Evolutionary conservation across 345 rosid genomes (phyloP).

Genomic region (Geranium brycei): DNA sequence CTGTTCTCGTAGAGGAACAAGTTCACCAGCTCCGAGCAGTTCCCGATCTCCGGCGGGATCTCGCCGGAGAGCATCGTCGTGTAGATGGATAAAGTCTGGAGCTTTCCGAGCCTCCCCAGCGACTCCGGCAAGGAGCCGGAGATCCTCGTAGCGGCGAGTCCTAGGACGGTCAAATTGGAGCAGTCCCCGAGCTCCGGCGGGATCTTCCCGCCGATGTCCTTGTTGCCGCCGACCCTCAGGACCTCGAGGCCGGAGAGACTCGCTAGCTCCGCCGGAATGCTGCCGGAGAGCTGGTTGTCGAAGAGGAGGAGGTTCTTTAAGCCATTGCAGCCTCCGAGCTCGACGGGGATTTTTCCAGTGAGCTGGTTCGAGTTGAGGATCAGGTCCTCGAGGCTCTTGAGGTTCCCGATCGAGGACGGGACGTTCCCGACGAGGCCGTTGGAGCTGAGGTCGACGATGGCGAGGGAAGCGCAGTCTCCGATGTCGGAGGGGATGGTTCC

Average conservation of each 20-base stretch:
- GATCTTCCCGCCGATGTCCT: constrained; percentile 71
- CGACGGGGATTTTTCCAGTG: constrained; percentile 67
- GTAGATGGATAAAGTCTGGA: constrained; percentile 73
- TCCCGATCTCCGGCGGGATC: constrained; percentile 66
- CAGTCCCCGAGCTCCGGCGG: constrained; percentile 88
- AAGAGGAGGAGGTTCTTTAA: constrained; percentile 53
- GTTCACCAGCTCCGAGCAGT: constrained; percentile 77
- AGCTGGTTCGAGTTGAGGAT: constrained; percentile 60
- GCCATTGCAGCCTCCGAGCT: constrained; percentile 45
- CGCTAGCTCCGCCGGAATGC: constrained; percentile 60
- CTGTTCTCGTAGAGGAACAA: constrained; percentile 83
- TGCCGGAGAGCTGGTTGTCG: constrained; percentile 67
- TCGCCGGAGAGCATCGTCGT: constrained; percentile 64
- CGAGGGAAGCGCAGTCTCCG: constrained; percentile 46
- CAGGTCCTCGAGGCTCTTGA: constrained; percentile 42
- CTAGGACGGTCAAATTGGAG: constrained; percentile 59
- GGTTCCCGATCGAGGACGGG: constrained; percentile 53
- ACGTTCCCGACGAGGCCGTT: constrained; percentile 66
- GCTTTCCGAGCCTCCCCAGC: constrained; percentile 51
- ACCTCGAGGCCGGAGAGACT: constrained; percentile 40
- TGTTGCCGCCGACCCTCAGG: constrained; percentile 83
- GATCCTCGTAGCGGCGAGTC: constrained; percentile 89
- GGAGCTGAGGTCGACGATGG: constrained; percentile 50
- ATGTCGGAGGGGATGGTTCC: constrained; percentile 58
- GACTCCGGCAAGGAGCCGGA: constrained; percentile 69